These are phyloP conservation scores for Evernia prunastri DNA, from an alignment of 495 filamentous ascomycete species.

Conservation along the genomic window DNA sequence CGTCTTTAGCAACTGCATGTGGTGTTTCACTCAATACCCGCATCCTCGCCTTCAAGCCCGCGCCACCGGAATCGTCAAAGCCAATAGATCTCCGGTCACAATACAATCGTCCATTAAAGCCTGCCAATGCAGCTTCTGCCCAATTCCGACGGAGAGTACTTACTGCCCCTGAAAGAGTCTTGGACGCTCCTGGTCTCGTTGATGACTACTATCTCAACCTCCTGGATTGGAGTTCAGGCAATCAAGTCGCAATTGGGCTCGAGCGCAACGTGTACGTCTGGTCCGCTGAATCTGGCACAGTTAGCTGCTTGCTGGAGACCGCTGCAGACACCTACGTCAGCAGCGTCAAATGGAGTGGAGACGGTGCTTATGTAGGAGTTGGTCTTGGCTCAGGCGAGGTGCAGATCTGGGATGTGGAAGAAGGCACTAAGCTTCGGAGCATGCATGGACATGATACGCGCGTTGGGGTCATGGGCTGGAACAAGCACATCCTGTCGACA, in stretches of 20 bases:
- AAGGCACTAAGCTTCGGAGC: conserved; percentile 88
- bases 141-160: conserved; percentile 87
- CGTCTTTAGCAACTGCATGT: conserved; percentile 84
- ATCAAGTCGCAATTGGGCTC: conserved; percentile 96
- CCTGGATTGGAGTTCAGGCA: conserved; percentile 92
- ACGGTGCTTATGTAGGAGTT: conserved; percentile 93
- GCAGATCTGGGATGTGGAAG: conserved; percentile 98
- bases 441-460: conserved; percentile 97
- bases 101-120: conserved; percentile 93
- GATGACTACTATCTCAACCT: conserved; percentile 99
- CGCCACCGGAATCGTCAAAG: conserved; percentile 91
- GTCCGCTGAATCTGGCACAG: conserved; percentile 91
- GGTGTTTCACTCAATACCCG: conserved; percentile 88
- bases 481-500: conserved; percentile 92
- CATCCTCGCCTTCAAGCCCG: conserved; percentile 98
- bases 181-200: conserved; percentile 93
- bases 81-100: conserved; percentile 95
- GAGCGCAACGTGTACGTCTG: conserved; percentile 97
- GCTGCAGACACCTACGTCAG: conserved; percentile 88
- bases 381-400: conserved; percentile 93
- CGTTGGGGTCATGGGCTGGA: conserved; percentile 97
- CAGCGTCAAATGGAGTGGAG: conserved; percentile 97
- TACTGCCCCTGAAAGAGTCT: conserved; percentile 89
- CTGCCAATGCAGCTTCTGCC: conserved; percentile 60
- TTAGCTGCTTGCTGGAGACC: conserved; percentile 79